These are phyloP conservation scores for Passiflora organensis DNA, from an alignment of 345 rosid genomes.

Conservation along the genomic window DNA sequence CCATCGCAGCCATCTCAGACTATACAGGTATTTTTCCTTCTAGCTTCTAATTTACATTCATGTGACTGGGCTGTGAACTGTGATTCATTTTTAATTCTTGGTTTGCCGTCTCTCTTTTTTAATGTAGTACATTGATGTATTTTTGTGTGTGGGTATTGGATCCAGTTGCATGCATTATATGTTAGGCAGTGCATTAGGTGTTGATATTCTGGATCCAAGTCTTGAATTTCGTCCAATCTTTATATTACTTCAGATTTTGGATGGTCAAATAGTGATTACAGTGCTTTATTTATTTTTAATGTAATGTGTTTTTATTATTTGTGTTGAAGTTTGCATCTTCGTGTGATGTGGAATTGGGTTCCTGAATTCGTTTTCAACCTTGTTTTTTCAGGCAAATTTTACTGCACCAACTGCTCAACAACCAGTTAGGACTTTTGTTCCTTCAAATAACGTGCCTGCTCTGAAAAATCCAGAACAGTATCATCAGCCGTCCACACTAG, in stretches of 20 bases:
- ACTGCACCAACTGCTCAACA: conserved; percentile 50
- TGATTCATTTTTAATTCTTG: no score
- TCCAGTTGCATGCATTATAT: neutral
- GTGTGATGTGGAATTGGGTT: neutral
- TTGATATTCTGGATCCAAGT: neutral
- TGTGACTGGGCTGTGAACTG: no score
- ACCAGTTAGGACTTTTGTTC: conserved; percentile 66
- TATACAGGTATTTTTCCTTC: conserved; percentile 46
- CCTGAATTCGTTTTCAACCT: neutral
- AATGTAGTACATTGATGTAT: neutral
- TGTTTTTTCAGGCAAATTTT: conserved; percentile 25
- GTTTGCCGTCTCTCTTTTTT: neutral
- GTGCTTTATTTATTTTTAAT: no score
- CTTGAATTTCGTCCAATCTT: neutral
- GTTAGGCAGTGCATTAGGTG: no score
- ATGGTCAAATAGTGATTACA: no score
- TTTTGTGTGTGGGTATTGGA: neutral
- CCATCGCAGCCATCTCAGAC: conserved; percentile 60
- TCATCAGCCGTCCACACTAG: conserved; percentile 54
- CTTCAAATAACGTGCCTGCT: conserved; percentile 60
- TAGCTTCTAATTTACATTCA: neutral
- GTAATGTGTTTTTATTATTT: no score
- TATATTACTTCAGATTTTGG: neutral
- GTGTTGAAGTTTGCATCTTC: no score
- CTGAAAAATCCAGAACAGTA: conserved; percentile 78